phyloP scores from a whole-genome alignment of 163 green algal genomes.

The Scenedesmus sp. region DNA sequence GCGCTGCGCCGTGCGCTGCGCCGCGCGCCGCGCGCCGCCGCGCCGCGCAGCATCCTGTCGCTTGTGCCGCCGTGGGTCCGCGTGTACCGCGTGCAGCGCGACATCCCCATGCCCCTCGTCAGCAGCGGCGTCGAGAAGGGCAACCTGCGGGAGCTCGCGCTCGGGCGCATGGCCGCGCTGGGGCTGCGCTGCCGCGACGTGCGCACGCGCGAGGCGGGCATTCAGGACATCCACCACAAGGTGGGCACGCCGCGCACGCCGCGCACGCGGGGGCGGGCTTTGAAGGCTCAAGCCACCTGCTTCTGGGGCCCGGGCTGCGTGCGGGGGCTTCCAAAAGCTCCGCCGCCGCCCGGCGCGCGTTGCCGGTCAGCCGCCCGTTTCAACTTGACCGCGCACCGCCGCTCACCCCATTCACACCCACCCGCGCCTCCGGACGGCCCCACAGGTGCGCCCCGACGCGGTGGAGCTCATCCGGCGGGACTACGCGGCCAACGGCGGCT shows the following conservation, averaged over 20 bases:
- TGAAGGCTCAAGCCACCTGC: no score
- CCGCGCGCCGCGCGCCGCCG: not conserved
- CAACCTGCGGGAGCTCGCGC: constrained; percentile 96
- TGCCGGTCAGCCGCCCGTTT: no score
- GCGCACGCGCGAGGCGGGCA: constrained; percentile 93
- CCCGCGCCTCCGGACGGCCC: not conserved
- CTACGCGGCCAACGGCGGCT: constrained; percentile 94
- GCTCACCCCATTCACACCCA: not conserved
- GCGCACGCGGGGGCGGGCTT: no score
- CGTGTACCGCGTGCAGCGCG: constrained; percentile 94
- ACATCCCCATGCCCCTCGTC: constrained; percentile 99
- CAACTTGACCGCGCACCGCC: not conserved
- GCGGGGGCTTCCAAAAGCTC: no score
- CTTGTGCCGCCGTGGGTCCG: constrained; percentile 96
- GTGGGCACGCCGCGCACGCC: no score
- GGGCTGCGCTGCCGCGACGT: constrained; percentile 92
- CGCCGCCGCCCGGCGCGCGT: no score
- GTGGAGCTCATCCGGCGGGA: constrained; percentile 96
- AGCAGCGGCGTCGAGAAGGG: constrained; percentile 86
- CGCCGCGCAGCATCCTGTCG: constrained; percentile 74
- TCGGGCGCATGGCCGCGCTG: constrained; percentile 90
- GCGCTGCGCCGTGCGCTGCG: not conserved
- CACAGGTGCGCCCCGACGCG: constrained; percentile 75
- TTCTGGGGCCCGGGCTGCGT: no score
- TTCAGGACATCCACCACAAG: constrained; percentile 96